Percentiles rank a stretch among this genome's conserved stretches.
Conservation (phyloP, 345 rosid species). For the Euphorbia tirucalli region DNA sequence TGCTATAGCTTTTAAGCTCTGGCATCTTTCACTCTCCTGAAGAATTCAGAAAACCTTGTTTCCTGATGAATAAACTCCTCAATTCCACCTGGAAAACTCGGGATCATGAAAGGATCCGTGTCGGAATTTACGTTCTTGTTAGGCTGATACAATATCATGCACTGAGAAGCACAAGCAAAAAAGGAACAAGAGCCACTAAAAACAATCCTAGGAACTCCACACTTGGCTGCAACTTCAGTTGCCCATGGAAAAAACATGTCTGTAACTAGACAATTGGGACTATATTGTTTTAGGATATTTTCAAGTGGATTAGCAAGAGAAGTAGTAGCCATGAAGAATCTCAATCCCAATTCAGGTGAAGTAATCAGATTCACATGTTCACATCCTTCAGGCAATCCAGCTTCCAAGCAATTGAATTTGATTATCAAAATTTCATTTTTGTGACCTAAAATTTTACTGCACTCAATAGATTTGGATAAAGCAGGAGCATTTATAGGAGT, state of each 20-base stretch:
- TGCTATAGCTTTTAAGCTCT: not conserved
- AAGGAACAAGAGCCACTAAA: conserved; percentile 36
- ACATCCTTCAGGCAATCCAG: conserved; percentile 5
- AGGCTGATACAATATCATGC: conserved; percentile 22
- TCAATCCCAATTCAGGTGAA: not conserved
- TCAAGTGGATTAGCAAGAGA: not conserved
- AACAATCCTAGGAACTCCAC: conserved; percentile 37
- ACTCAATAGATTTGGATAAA: no score
- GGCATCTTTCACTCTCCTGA: conserved; percentile 21
- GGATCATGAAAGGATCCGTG: no score
- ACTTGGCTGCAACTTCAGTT: no score
- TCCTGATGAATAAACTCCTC: no score
- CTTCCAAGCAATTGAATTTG: conserved; percentile 23
- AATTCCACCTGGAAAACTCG: no score
- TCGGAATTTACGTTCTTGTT: conserved; percentile 23
- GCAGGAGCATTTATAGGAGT: no score
- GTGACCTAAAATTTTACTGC: no score
- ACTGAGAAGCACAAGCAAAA: conserved; percentile 14
- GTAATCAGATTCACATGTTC: not conserved
- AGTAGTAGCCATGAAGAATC: conserved; percentile 16
- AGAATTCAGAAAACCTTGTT: conserved; percentile 31
- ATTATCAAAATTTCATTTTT: no score
- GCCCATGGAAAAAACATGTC: no score
- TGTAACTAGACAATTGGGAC: no score
- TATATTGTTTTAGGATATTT: no score